Evolutionary conservation across 2,329 filamentous ascomycete species (phyloP).

Genomic region (Parascedosporium putredinis): DNA sequence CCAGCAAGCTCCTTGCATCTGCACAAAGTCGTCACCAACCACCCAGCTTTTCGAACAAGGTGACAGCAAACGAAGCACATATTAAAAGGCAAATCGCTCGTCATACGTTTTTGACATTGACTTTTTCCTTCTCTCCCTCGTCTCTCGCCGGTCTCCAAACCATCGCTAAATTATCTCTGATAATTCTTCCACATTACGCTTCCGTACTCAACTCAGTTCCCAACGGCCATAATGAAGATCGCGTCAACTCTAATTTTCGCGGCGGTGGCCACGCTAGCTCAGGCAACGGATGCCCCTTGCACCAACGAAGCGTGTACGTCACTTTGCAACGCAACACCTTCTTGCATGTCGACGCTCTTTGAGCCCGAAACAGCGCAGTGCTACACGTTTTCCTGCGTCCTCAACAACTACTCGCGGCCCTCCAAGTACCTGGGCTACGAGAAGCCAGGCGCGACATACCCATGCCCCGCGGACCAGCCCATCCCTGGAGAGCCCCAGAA

Average conservation of each 20-base stretch:
- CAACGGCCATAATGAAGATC: background rate
- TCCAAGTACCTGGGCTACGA: slow-evolving; percentile 8
- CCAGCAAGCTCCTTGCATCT: background rate
- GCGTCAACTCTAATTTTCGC: background rate
- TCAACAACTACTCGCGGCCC: slow-evolving; percentile 5
- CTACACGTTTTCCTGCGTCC: slow-evolving; percentile 7
- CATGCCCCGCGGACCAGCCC: slow-evolving; percentile 6
- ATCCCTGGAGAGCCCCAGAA: slow-evolving; percentile 1
- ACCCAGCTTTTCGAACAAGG: background rate
- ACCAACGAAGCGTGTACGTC: slow-evolving; percentile 8
- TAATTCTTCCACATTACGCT: too few species aligned
- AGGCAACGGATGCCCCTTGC: slow-evolving; percentile 4
- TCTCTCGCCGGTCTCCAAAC: too few species aligned
- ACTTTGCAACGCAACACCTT: slow-evolving; percentile 1
- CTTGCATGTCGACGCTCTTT: slow-evolving; percentile 8
- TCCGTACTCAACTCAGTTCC: too few species aligned
- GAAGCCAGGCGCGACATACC: slow-evolving; percentile 4
- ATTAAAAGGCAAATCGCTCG: background rate
- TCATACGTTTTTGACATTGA: too few species aligned
- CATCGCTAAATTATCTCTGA: too few species aligned
- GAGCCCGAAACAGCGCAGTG: slow-evolving; percentile 2
- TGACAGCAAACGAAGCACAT: background rate
- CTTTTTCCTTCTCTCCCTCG: background rate
- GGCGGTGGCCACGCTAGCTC: background rate
- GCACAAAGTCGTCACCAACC: background rate